These are phyloP conservation scores for Aspergillus niger DNA, from an alignment of 2,329 filamentous ascomycete genomes.

Conservation along the genomic window DNA sequence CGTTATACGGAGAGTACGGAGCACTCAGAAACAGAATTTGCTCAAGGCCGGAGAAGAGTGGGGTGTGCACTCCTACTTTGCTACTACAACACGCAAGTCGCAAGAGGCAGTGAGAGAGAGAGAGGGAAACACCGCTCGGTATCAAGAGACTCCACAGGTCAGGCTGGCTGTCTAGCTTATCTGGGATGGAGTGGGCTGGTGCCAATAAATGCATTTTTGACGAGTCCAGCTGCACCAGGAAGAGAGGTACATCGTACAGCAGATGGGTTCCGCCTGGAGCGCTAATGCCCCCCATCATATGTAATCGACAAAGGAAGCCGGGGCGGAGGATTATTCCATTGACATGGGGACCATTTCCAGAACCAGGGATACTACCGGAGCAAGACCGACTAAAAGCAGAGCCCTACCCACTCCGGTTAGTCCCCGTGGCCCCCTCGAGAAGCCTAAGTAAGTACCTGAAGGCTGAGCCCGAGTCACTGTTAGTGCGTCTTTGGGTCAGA, in stretches of 20 bases:
- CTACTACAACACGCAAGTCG: background rate
- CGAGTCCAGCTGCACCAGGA: slow-evolving; percentile 16
- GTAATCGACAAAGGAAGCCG: background rate
- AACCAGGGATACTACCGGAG: slow-evolving; percentile 9
- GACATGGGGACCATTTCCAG: slow-evolving; percentile 15
- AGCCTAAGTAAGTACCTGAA: slow-evolving; percentile 4
- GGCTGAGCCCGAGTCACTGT: slow-evolving; percentile 3
- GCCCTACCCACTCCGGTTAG: slow-evolving; percentile 1
- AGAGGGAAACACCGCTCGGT: slow-evolving; percentile 4
- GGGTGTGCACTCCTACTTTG: background rate
- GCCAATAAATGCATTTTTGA: slow-evolving; percentile 15
- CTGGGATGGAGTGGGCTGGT: background rate
- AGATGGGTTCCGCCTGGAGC: slow-evolving; percentile 13
- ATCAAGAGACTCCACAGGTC: slow-evolving; percentile 4
- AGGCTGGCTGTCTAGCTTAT: slow-evolving; percentile 2
- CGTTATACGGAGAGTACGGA: background rate
- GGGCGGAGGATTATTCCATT: slow-evolving; percentile 11
- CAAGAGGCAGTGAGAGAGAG: background rate
- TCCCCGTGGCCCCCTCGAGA: background rate
- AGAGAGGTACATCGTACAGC: slow-evolving; percentile 3
- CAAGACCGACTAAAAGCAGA: background rate
- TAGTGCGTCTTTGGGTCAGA: background rate
- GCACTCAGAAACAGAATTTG: slow-evolving; percentile 4
- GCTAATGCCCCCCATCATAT: background rate
- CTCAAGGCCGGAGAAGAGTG: background rate